Evolutionary conservation across 768 basidiomycete genomes (phyloP).

Genomic region (Asterophora lycoperdoides): DNA sequence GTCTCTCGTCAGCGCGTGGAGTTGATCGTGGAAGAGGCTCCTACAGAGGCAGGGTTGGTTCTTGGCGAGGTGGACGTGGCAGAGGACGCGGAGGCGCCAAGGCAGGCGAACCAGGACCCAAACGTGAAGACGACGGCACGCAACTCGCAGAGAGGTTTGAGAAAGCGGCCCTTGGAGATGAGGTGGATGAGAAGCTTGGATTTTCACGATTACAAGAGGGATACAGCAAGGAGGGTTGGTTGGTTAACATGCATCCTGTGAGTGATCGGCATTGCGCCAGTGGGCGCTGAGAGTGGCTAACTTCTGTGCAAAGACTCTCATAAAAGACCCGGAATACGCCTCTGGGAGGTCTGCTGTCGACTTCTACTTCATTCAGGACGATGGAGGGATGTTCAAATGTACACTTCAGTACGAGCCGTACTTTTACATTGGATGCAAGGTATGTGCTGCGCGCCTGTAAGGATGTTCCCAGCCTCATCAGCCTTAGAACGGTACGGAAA

Average conservation of each 20-base stretch:
- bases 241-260: conserved; percentile 98
- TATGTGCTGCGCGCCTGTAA: conserved; percentile 28
- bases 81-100: conserved; percentile 44
- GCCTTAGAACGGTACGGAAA: conserved; percentile 74
- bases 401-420: conserved; percentile 94
- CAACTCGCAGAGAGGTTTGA: conserved; percentile 85
- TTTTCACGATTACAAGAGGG: conserved; percentile 83
- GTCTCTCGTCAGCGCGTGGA: conserved; percentile 48
- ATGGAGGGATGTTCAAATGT: conserved; percentile 94
- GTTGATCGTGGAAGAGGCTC: conserved; percentile 39
- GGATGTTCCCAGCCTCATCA: background rate
- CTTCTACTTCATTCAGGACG: conserved; percentile 96
- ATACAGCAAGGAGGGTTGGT: conserved; percentile 77
- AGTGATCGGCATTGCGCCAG: conserved; percentile 23
- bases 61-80: conserved; percentile 54
- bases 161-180: conserved; percentile 67
- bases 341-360: conserved; percentile 89
- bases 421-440: conserved; percentile 91
- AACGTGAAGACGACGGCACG: conserved; percentile 88
- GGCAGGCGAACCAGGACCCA: conserved; percentile 48
- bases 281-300: conserved; percentile 1
- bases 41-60: conserved; percentile 45
- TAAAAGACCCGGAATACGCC: conserved; percentile 83
- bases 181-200: conserved; percentile 91
- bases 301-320: conserved; percentile 54